Evolutionary conservation across 768 basidiomycete genomes (phyloP), one percentile per base, ranked within the genome.

Genomic region (Lentinula aciculospora): DNA sequence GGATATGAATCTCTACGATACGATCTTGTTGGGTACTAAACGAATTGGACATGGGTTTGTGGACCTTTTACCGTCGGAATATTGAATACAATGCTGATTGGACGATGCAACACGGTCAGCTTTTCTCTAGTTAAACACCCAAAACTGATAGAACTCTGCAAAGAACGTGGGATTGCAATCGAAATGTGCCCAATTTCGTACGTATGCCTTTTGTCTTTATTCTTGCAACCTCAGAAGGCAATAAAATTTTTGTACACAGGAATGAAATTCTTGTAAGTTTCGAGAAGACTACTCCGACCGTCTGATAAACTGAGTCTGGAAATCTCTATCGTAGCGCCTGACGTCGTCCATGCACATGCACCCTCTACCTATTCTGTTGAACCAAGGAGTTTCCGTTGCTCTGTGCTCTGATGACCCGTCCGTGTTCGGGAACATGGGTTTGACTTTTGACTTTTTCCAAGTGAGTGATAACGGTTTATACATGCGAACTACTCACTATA

Each of bases 141-240:
- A 1, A 82, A 81, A 61, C 71, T 92, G 29, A 81, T 92, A 70
- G 73, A 85, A 39, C 77, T 80, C 6, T 90, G 89, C 68, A 75
- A 80, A 45, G 79, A 88, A 61, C 75, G 74, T 53, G 75, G 74
- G 4, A 86, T 92, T 60, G 78, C 84, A 1, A 65, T 91, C 19
- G 90, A 92, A 71, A 78, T 89, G 23, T 91, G 89, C 66, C 89
- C 90, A 1, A 89, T 92, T 60, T 92, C 88, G 88, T 89, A 70
- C 58, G 85, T 47, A 6, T 27, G 45, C 9, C 58, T 32, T 21
- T 36, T 19, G 21, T 49, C 17, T 36, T 45, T 47, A 34, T 10
- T 44, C 44, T 57, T 59, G 13, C 58, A 39, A 34, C n/a, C n/a
- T 37, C 46, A 8, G 27, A 19, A 3, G 15, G 29, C 45, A 42